Evolutionary conservation across 2,329 filamentous ascomycete species (phyloP), one percentile per base, ranked within the genome.

Genomic region (Bipolaris bicolor): DNA sequence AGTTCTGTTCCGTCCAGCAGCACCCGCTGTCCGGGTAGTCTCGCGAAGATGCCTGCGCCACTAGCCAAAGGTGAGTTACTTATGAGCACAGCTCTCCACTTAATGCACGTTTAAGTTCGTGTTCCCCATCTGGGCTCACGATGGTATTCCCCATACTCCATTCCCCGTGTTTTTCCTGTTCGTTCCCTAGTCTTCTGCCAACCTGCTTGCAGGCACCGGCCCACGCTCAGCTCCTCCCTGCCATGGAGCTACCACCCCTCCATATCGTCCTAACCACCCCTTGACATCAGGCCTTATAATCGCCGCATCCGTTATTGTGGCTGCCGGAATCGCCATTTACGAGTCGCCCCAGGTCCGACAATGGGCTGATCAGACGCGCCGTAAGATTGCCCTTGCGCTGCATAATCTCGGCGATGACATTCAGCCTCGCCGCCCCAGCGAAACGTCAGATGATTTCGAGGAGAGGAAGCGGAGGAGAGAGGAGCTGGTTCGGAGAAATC

Each of bases 251-350:
- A 49, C 47, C 53, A 57, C 56, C 58, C 52, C 51, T 20, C 62
- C 52, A 43, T 57, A 59, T 29, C 58, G 61, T 57, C 63, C 69
- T 74, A 71, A 73, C 65, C 64, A 65, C 47, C 66, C 66, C 33
- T 55, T 68, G 55, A 52, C 58, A 43, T 66, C 72, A 88, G 86
- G 86, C 69, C 81, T 88, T 62, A 84, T 89, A 61, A 83, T 88
- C 64, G 84, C 84, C 46, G 81, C 86, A 61, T 83, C 83, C 41
- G 80, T 88, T 39, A 78, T 88, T 54, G 82, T 88, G 50, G 86
- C 86, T 58, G 85, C 86, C 16, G 83, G 85, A 11, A 81, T 88
- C 49, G 86, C 86, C 50, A 82, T 87, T 44, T 87, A 88, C 73
- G 84, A 88, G 71, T 87, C 83, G 39, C 86, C 86, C 0, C 83